These are phyloP conservation scores for Aspergillus ostianus DNA, from an alignment of 495 filamentous ascomycete species.

Conservation along the genomic window DNA sequence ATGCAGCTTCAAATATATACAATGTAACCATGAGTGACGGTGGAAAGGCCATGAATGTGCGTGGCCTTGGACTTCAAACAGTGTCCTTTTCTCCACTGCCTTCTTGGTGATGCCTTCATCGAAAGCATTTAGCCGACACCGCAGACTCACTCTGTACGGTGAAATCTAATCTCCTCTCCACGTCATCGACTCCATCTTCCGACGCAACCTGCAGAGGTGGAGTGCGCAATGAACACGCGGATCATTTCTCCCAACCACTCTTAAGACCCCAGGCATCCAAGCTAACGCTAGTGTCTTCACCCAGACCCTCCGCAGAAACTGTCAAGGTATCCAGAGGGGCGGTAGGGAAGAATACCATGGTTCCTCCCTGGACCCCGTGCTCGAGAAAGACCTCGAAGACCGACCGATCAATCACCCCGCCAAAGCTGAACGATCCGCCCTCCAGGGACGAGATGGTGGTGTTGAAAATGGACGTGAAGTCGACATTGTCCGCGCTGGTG, in stretches of 20 bases:
- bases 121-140: too few relatives aligned
- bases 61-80: too few relatives aligned
- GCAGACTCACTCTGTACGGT: too few relatives aligned
- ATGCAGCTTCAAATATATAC: too few relatives aligned
- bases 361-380: conserved; percentile 39
- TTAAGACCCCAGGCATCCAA: conserved; percentile 41
- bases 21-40: too few relatives aligned
- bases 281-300: conserved; percentile 32
- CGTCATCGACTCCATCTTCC: neutral
- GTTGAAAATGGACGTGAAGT: conserved; percentile 51
- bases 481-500: conserved; percentile 38
- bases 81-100: too few relatives aligned
- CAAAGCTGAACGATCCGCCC: conserved; percentile 29
- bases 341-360: conserved; percentile 44
- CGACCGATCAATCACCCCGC: conserved; percentile 48
- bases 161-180: neutral
- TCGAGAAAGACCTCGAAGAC: conserved; percentile 52
- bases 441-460: conserved; percentile 29
- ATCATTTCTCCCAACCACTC: conserved; percentile 29
- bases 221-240: neutral
- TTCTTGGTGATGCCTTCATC: too few relatives aligned
- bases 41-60: too few relatives aligned
- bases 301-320: conserved; percentile 35
- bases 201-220: neutral
- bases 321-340: conserved; percentile 39